Base-by-base conservation (phyloP, 1,139 yeast genomes). In the Pichia inconspicua region DNA sequence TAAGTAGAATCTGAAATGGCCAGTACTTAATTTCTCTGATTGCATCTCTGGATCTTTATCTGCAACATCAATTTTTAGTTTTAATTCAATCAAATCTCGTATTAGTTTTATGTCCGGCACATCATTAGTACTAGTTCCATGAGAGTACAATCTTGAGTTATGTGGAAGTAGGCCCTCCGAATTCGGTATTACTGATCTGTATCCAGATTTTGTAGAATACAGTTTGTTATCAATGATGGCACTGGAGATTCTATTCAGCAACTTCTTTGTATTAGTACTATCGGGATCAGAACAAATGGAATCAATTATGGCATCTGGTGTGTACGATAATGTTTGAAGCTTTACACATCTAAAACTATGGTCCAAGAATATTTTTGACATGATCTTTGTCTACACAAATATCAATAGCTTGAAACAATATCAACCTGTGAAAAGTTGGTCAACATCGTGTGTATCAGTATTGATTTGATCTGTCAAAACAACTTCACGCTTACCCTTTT, bases 281-380 rank as follows among this genome's bases (percentile, higher is more conserved):
- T 44, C 46, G 11, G 34, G 32, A n/a, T 56, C 58, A 28, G 51
- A 53, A 43, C 65, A 62, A 7, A 61, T 32, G 2, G 45, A 43
- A 22, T 57, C 59, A 31, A 62, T 53, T 2, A 52, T 49, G 15
- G 46, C 50, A n/a, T 36, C 32, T 8, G 50, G 34, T 32, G 35
- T 32, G 4, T 27, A 27, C 38, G 45, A 25, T 3, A 60, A 39
- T 34, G 47, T 53, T 38, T 55, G 39, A 3, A 50, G 11, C 3
- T 38, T 15, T 1, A 45, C 45, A 25, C 58, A 43, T 37, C 53
- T 55, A 49, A 55, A 63, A 30, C 49, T 54, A 32, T 57, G 56
- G 36, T 58, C 55, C n/a, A 63, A 43, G 32, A 63, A 56, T 7
- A 61, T 52, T 44, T 56, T 58, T 0, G 65, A 61, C 65, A 61